phyloP scores from a whole-genome alignment of 2,329 filamentous ascomycete genomes.

The Arachnomyces sp. region DNA sequence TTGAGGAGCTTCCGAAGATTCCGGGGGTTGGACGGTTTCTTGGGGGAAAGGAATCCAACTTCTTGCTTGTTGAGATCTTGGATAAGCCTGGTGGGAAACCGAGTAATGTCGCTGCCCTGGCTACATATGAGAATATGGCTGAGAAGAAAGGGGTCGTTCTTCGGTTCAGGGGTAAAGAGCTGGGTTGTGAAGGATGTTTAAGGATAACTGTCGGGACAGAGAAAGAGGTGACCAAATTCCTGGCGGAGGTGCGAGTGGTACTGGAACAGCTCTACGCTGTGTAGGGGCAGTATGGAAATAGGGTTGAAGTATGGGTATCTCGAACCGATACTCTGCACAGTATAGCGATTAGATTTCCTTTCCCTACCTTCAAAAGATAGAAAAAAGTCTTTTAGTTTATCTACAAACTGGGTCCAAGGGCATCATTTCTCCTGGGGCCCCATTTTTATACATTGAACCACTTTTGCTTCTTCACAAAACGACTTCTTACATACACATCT shows the following conservation, averaged over 20 bases:
- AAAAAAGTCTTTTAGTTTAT: too few species aligned
- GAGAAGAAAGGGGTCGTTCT: slow-evolving; percentile 86
- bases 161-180: slow-evolving; percentile 85
- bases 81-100: slow-evolving; percentile 60
- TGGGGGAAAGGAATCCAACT: slow-evolving; percentile 78
- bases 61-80: slow-evolving; percentile 82
- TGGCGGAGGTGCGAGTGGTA: slow-evolving; percentile 57
- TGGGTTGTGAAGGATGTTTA: slow-evolving; percentile 80
- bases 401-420: too few species aligned
- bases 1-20: slow-evolving; percentile 65
- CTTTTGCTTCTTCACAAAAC: too few species aligned
- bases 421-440: too few species aligned
- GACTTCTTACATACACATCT: too few species aligned
- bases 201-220: slow-evolving; percentile 90
- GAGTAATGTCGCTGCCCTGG: slow-evolving; percentile 69
- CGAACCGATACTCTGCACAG: too few species aligned
- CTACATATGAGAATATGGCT: slow-evolving; percentile 76
- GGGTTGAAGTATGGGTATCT: too few species aligned
- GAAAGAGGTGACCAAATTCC: slow-evolving; percentile 70
- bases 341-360: too few species aligned
- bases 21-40: slow-evolving; percentile 71
- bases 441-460: too few species aligned
- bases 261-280: slow-evolving; percentile 42
- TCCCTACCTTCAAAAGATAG: too few species aligned
- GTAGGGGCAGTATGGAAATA: too few species aligned